Evolutionary conservation across 495 filamentous ascomycete species (phyloP), one percentile per base, ranked within the genome.

Genomic region (Sphaerosporella brunnea): DNA sequence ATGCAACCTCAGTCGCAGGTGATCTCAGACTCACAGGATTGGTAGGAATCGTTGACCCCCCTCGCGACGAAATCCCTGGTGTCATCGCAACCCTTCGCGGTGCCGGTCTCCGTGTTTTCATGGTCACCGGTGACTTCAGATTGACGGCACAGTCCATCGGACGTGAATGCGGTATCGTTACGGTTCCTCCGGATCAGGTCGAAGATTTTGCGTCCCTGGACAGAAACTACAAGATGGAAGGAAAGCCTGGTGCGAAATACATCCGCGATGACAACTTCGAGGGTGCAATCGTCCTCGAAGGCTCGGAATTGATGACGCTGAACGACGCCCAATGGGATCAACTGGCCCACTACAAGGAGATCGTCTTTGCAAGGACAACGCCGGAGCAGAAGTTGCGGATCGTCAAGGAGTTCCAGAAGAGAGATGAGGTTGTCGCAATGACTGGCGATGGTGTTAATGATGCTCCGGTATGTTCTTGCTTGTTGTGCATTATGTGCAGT

Each of bases 351-450:
- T 80, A 79, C 46, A 59, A 70, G 11, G 76, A 78, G 47, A 73
- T 79, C 26, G 74, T 80, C 28, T 82, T 82, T 54, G 73, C 78
- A 7, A 68, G 78, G 0, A 83, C 80, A 2, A 83, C 77, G 0
- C 78, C 79, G 0, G 80, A 85, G 52, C 80, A 84, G 49, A 85
- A 84, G 52, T 68, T 83, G 2, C 73, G 77, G 18, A 83, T 84
- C 48, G 78, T 86, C 11, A 69, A 69, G 20, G 77, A 81, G 47
- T 70, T 84, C 37, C 77, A 78, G 50, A 55, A 63, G 1, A 63
- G 73, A 11, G 66, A 68, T 3, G 65, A 58, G 20, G 54, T 62
- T 18, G 62, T 64, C 5, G 60, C 48, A 20, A 71, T 76, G 68
- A 73, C 73, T 0, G 73, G 74, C 1, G 71, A 75, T 51, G 73